Base-by-base conservation (phyloP, 2,329 filamentous ascomycete genomes). In the Botrytis deweyae region DNA sequence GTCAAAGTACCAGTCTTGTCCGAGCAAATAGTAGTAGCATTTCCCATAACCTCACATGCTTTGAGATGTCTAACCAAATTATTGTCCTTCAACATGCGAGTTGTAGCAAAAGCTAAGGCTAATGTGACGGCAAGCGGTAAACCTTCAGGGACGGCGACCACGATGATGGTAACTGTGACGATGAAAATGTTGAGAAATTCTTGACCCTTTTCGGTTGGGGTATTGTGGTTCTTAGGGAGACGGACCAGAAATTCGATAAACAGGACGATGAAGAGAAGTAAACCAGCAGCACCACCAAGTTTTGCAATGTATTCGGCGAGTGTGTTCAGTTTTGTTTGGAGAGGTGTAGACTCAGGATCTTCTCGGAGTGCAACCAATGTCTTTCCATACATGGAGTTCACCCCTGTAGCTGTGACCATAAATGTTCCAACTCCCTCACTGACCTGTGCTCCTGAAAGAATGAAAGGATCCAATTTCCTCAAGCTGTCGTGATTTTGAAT, bases 221-320 rank as follows among this genome's bases (percentile, higher is more conserved):
- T 82, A 0, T 77, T 81, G 38, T 78, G 69, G 77, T 88, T 89
- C 36, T 83, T 79, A 4, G 87, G 86, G 10, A 94, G 85, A 29
- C 86, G 82, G 44, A 88, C 91, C 36, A 92, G 82, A 80, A 94
- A 95, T 78, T 93, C 92, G 85, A 95, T 94, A 78, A 95, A 89
- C 12, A 94, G 84, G 10, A 94, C 91, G 68, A 94, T 84, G 80
- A 95, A 95, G n/a, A 95, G 86, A 16, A 95, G 82, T 25, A 93
- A 83, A 72, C 92, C 93, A 65, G 93, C 90, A 75, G 88, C 88
- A 77, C 91, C 89, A 83, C 91, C 91, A 61, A 92, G 86, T 80
- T 92, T 92, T n/a, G 91, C 91, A 78, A 95, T 94, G 79, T 94
- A 92, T 78, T 93, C 92, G 10, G 93, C 93, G 29, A 95, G 85